Base-by-base conservation (phyloP, 805 yeast genomes). In the Yarrowia sp. region DNA sequence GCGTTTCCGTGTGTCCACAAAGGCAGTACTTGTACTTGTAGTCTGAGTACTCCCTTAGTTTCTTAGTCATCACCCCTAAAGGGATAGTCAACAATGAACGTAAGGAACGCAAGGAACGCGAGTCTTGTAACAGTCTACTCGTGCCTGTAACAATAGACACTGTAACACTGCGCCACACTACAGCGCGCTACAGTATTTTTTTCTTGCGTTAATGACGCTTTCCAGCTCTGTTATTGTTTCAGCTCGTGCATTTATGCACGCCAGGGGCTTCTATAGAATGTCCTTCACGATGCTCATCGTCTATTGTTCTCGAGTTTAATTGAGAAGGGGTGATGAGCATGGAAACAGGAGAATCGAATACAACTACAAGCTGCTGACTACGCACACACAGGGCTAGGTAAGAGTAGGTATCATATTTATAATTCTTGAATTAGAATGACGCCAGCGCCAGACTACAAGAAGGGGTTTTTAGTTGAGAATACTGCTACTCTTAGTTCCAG, bases 401-500 rank as follows among this genome's bases (percentile, higher is more conserved):
- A 40, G 46, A 39, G 46, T 38, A 55, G 46, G 44, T 39, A 38
- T 40, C n/a, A 52, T 52, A 52, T 52, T 38, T 52, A 52, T 52
- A 52, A 24, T 46, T 36, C 58, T 52, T 52, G 58, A 52, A 38
- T 36, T 36, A 42, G 50, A 20, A 33, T 13, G 33, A 33, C 64
- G 64, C 64, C 64, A 58, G 64, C 64, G 50, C 40, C 33, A 14
- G 46, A 58, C 64, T 58, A 40, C 64, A 58, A 55, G 58, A 36
- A 3, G 58, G 24, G 24, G 52, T 10, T 30, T 55, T 50, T 55
- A 15, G 36, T 55, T 39, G 40, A 50, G n/a, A n/a, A 9, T 12
- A 6, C 40, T 39, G 30, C 30, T 42, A 56, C 49, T 40, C 50
- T 68, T 64, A 68, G 60, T 64, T 60, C 69, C 70, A 73, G 17